These are phyloP conservation scores for Brettanomyces anomalus DNA, from an alignment of 805 yeast genomes.

Conservation along the genomic window DNA sequence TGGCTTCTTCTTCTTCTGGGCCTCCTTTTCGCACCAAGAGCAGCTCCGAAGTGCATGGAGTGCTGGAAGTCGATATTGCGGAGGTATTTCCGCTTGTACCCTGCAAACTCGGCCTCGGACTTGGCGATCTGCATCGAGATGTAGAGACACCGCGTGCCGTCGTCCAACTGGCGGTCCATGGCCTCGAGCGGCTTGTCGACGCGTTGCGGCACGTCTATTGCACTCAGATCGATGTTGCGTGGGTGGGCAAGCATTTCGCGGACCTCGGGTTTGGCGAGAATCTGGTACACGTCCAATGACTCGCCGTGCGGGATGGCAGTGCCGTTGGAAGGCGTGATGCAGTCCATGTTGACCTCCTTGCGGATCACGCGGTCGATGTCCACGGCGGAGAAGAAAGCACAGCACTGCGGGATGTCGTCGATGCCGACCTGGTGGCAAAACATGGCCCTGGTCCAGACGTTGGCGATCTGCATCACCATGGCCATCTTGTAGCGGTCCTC, in stretches of 20 bases:
- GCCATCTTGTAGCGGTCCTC: conserved; percentile 72
- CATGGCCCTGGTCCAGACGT: conserved; percentile 94
- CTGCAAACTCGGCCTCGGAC: conserved; percentile 21
- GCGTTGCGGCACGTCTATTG: conserved; percentile 5
- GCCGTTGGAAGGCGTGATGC: conserved; percentile 85
- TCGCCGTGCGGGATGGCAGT: conserved; percentile 71
- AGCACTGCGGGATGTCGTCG: conserved; percentile 81
- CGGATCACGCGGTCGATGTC: conserved; percentile 84
- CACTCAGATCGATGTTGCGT: conserved; percentile 9
- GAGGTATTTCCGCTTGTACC: conserved; percentile 13
- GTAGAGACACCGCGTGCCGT: conserved; percentile 14
- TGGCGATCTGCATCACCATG: conserved; percentile 77
- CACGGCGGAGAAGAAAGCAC: conserved; percentile 92
- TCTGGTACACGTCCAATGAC: conserved; percentile 48
- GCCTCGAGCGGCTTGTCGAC: conserved; percentile 16
- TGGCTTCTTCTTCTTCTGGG: no score
- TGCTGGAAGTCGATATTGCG: conserved; percentile 9
- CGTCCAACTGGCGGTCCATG: conserved; percentile 20
- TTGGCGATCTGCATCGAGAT: conserved; percentile 24
- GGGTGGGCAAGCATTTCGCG: conserved; percentile 16
- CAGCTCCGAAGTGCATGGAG: conserved; percentile 2
- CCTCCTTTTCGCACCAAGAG: neutral
- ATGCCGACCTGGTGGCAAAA: conserved; percentile 90
- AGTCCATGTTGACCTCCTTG: conserved; percentile 87
- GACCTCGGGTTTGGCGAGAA: conserved; percentile 35